Base-by-base conservation (phyloP, 371 early-diverging fungal genomes). In the Pancytospora epiphaga region DNA sequence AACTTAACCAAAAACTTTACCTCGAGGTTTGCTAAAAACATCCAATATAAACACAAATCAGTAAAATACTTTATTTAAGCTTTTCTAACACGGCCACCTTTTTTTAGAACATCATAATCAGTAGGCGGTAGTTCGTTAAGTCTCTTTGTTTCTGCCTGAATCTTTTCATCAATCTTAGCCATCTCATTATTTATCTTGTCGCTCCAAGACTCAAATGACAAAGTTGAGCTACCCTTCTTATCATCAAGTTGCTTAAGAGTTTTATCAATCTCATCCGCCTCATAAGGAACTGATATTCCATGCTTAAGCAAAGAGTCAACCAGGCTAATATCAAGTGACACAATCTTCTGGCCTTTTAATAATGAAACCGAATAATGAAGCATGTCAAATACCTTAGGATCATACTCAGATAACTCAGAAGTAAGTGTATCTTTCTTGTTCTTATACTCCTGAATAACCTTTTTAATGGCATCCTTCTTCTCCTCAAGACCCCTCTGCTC, bases 301-400 rank as follows among this genome's bases (percentile, higher is more conserved):
- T 61, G 2, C 33, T 62, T 69, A 9, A 60, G 2, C 6, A 69
- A 37, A 25, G 2, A 3, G 3, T 4, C 32, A 22, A 49, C 58
- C 34, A 69, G 40, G 43, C 57, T 43, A 49, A 62, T 3, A 50
- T 58, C 36, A 9, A 69, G 19, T 9, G 18, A 32, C 29, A 47
- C 58, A 18, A 33, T 40, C 3, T 6, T 22, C 3, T 25, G 9
- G 2, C 15, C 39, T 38, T 29, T 58, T 25, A 69, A 3, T 29
- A 12, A 3, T 6, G 33, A 2, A 33, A 69, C 47, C 4, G 67
- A n/a, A 50, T 65, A 62, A 22, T 63, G 62, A 22, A 78, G 36
- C 2, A 54, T 50, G 60, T 79, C 77, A 72, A 70, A 79, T 32
- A 75, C 69, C 15, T 68, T 62, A 18, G 76, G 47, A 66, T 76